Evolutionary conservation across 495 filamentous ascomycete species (phyloP), one percentile per base, ranked within the genome.

Genomic region (Chaetomidium leptoderma): DNA sequence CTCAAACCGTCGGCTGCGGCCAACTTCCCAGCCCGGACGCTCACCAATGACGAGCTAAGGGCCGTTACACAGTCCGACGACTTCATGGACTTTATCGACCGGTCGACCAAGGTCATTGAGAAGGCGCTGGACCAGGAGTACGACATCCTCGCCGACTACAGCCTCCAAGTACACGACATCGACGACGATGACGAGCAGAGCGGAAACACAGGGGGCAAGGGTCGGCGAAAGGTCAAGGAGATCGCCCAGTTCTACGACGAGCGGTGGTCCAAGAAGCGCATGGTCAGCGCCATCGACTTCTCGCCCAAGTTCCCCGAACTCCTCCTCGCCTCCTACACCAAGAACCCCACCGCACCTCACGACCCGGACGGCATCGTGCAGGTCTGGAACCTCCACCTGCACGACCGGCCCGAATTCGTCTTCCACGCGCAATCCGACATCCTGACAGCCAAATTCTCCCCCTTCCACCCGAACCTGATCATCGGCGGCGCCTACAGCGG

Each of bases 401-500:
- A 91, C 55, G 88, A 90, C 61, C 87, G 93, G 42, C 89, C 93
- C 1, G 93, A 99, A 78, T 97, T 92, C 70, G 86, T 95, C 45
- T 97, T 97, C 70, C 90, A 96, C 72, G 92, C 91, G 9, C 91
- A 92, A 47, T 96, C 92, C 50, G 95, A 99, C 73, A 91, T 99
- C 49, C 81, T 97, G 17, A 86, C 91, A 0, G 92, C 93, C 57
- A 92, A 92, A 66, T 99, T 97, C 74, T 97, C 93, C 23, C 95
- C 93, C 0, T 96, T 96, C 70, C 95, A 97, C 65, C 92, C 93
- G 3, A 95, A 93, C 58, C 79, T 97, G 33, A 92, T 99, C 64
- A 83, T 99, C 60, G 93, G 91, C 56, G 93, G 93, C 32, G 87
- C 90, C 39, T 99, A 99, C 73, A 92, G 86, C 51, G 93, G 93